phyloP scores from a whole-genome alignment of 345 rosid genomes.

The Euclidium syriacum region DNA sequence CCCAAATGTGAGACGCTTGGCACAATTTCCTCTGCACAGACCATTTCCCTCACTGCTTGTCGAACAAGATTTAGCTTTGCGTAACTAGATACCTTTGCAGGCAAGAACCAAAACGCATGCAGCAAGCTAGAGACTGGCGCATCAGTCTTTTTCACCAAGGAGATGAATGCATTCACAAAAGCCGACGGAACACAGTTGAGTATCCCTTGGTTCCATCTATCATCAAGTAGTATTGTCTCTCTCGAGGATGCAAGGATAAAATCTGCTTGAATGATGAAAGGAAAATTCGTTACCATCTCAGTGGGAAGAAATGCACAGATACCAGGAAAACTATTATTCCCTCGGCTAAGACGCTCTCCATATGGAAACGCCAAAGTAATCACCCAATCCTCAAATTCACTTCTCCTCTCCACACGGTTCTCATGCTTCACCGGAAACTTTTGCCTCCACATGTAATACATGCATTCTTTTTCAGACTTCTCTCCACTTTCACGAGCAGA shows the following conservation, averaged over 20 bases:
- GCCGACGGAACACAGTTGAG: conserved; percentile 54
- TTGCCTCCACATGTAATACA: conserved; percentile 69
- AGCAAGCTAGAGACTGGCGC: conserved; percentile 52
- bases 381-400: conserved; percentile 60
- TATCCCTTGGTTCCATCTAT: conserved; percentile 75
- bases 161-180: conserved; percentile 52
- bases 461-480: conserved; percentile 33
- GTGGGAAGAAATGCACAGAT: conserved; percentile 78
- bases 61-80: conserved; percentile 39
- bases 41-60: conserved; percentile 32
- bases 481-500: conserved; percentile 37
- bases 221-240: conserved; percentile 57
- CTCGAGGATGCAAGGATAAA: conserved; percentile 67
- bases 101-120: conserved; percentile 54
- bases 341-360: conserved; percentile 49
- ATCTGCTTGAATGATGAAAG: conserved; percentile 68
- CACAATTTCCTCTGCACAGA: conserved; percentile 40
- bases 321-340: conserved; percentile 45
- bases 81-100: conserved; percentile 36
- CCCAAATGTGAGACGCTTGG: conserved; percentile 47
- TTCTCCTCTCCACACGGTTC: conserved; percentile 56
- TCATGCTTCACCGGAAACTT: conserved; percentile 55
- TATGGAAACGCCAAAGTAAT: conserved; percentile 72
- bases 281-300: conserved; percentile 62
- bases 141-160: conserved; percentile 44